Evolutionary conservation across 2,329 filamentous ascomycete genomes (phyloP).

Genomic region (Stemphylium lycopersici): DNA sequence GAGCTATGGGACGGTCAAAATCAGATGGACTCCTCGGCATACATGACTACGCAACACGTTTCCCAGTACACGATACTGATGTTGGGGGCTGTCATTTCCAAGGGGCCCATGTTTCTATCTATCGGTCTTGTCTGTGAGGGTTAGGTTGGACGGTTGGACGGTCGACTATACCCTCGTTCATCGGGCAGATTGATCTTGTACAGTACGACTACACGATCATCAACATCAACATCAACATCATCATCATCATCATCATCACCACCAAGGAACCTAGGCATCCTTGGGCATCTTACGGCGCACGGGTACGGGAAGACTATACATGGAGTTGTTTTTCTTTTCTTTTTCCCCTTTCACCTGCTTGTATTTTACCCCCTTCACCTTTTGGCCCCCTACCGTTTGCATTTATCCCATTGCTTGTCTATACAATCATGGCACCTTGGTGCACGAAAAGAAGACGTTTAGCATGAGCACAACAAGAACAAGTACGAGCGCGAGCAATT

Average conservation of each 20-base stretch:
- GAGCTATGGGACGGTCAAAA: constrained; percentile 51
- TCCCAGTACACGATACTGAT: constrained; percentile 28
- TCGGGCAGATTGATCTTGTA: constrained; percentile 40
- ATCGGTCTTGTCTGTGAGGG: constrained; percentile 28
- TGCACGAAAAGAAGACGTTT: constrained; percentile 26
- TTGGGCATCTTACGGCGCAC: constrained; percentile 42
- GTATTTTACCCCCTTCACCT: constrained; percentile 19
- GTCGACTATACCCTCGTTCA: constrained; percentile 1
- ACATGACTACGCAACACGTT: constrained; percentile 29
- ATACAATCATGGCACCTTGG: constrained; percentile 18
- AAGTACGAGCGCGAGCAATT: constrained; percentile 8
- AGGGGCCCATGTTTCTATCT: constrained; percentile 32
- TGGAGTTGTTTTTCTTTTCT: constrained; percentile 14
- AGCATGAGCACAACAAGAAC: constrained; percentile 14
- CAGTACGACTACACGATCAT: constrained; percentile 46
- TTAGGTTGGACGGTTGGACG: not conserved
- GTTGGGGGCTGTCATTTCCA: constrained; percentile 24
- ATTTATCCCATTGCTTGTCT: constrained; percentile 23
- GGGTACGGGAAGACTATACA: constrained; percentile 16
- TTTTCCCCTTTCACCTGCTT: constrained; percentile 14
- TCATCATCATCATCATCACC: constrained; percentile 19
- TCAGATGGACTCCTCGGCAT: constrained; percentile 22
- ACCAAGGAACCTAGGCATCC: constrained; percentile 38
- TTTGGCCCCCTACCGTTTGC: constrained; percentile 10
- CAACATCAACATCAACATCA: constrained; percentile 5